Base-by-base conservation (phyloP, 169 alveolate species). In the Eimeria necatrix region DNA sequence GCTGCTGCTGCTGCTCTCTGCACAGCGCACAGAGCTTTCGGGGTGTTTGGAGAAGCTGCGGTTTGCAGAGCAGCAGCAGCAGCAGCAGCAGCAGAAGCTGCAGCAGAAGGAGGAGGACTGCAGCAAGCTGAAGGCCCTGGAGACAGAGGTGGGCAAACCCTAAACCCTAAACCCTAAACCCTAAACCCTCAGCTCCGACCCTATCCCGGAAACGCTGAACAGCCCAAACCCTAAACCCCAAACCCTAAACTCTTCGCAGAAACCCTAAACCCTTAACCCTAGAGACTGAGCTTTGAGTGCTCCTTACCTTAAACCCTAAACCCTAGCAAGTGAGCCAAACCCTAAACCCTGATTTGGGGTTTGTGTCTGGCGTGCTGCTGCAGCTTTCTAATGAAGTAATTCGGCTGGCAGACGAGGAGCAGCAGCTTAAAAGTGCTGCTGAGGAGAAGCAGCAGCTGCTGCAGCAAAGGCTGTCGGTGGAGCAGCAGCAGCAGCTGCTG, bases 1-100 rank as follows among this genome's bases (percentile, higher is more conserved):
- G 20, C 14, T n/a, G n/a, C 14, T 70, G 46, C 49, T 70, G 14
- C 16, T 3, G 14, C 9, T 20, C 14, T n/a, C 81, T 70, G 81
- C 64, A 68, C 86, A 76, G 86, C 86, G 86, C 48, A 49, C 61
- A 4, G 61, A 49, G 6, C 26, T 76, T 24, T 59, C 48, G 46
- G 86, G 48, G 48, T 41, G 86, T 18, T 46, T 76, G 9, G 86
- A 76, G 60, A 20, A 61, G 32, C 86, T 76, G 61, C 86, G 86
- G 24, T 76, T 76, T 49, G 86, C 86, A 14, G 86, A 76, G 86
- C 86, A 76, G 61, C 86, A 76, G 86, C 86, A 76, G 86, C 78
- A 68, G 78, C 78, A 68, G 26, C 78, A 68, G 41, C 48, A 1
- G 26, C 78, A 18, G 22, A 68, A 68, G 78, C 26, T 73, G 84